Conservation (phyloP, 1,284 basidiomycete genomes). For the Ganoderma multipileum region DNA sequence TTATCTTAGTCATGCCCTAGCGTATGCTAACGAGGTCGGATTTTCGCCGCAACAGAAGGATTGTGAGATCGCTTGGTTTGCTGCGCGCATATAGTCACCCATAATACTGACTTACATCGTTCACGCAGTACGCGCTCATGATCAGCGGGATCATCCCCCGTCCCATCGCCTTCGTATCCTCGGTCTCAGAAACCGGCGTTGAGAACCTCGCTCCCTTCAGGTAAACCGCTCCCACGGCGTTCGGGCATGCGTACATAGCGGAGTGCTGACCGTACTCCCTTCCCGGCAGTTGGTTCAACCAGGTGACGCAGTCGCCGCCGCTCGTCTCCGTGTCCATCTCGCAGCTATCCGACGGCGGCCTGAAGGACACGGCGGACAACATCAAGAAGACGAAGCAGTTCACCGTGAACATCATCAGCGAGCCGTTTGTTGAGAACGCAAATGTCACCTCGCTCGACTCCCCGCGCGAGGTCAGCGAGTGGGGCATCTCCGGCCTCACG, state of each 20-base stretch:
- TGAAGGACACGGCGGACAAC: conserved; percentile 75
- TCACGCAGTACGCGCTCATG: conserved; percentile 49
- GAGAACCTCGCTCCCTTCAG: conserved; percentile 54
- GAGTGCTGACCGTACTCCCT: neutral
- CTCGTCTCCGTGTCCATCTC: conserved; percentile 67
- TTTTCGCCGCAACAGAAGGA: conserved; percentile 17
- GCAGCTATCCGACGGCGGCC: conserved; percentile 45
- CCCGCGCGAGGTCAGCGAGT: conserved; percentile 72
- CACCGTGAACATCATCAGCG: conserved; percentile 79
- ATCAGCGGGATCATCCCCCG: conserved; percentile 75
- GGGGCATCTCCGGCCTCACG: conserved; percentile 77
- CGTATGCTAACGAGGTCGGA: neutral
- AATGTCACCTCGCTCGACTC: conserved; percentile 74
- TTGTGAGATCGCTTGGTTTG: conserved; percentile 14
- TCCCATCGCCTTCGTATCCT: conserved; percentile 79
- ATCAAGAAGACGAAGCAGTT: conserved; percentile 75
- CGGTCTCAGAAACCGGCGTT: conserved; percentile 58
- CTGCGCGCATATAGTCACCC: neutral
- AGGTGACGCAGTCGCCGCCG: conserved; percentile 71
- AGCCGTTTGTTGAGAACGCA: conserved; percentile 76
- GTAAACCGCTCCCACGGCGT: conserved; percentile 49
- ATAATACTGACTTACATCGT: too few relatives aligned
- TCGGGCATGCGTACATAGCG: conserved; percentile 50
- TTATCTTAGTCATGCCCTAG: too few relatives aligned
- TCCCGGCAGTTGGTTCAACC: conserved; percentile 62